A percentile compares a stretch with the other conserved stretches of the same genome.
phyloP scores from a whole-genome alignment of 1,139 yeast genomes.

The Suhomyces ambrosiae region DNA sequence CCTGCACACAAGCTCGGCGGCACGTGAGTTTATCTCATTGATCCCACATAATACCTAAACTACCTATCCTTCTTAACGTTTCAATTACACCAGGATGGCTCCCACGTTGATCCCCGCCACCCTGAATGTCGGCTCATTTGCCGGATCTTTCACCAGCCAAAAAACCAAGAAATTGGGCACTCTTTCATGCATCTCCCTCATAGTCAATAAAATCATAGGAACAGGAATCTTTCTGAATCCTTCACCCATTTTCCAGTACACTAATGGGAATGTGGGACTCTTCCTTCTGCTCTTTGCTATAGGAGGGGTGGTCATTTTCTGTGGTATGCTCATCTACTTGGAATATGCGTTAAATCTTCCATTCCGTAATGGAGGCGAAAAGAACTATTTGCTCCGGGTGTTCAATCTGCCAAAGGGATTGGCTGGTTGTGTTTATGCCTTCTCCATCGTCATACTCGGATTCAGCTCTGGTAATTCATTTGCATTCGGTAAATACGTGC shows the following conservation, averaged over 20 bases:
- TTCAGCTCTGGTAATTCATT: slow-evolving; percentile 54
- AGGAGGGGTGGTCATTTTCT: slow-evolving; percentile 49
- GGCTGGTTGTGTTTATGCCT: slow-evolving; percentile 47
- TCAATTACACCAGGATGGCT: too few species aligned
- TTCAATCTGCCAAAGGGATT: slow-evolving; percentile 39
- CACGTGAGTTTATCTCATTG: slow-evolving; percentile 7
- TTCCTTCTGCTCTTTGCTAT: slow-evolving; percentile 43
- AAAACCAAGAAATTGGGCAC: slow-evolving; percentile 24
- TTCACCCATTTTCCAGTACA: slow-evolving; percentile 45
- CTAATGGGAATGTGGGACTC: slow-evolving; percentile 46
- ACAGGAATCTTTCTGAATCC: slow-evolving; percentile 56
- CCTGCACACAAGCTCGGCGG: too few species aligned
- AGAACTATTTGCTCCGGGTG: slow-evolving; percentile 50
- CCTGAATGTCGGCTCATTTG: slow-evolving; percentile 6
- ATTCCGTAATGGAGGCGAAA: slow-evolving; percentile 51
- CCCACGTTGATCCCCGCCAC: neutral
- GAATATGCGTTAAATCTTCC: slow-evolving; percentile 53
- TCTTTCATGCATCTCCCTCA: slow-evolving; percentile 35
- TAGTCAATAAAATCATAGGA: slow-evolving; percentile 54
- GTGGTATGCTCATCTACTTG: slow-evolving; percentile 49
- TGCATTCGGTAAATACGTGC: slow-evolving; percentile 52
- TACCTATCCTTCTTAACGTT: too few species aligned
- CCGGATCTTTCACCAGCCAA: neutral
- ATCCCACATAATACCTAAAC: too few species aligned
- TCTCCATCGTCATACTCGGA: slow-evolving; percentile 50